A percentile compares a stretch with the other conserved stretches of the same genome.
phyloP scores from a whole-genome alignment of 2,329 filamentous ascomycete genomes.

The Gyromitra esculenta region DNA sequence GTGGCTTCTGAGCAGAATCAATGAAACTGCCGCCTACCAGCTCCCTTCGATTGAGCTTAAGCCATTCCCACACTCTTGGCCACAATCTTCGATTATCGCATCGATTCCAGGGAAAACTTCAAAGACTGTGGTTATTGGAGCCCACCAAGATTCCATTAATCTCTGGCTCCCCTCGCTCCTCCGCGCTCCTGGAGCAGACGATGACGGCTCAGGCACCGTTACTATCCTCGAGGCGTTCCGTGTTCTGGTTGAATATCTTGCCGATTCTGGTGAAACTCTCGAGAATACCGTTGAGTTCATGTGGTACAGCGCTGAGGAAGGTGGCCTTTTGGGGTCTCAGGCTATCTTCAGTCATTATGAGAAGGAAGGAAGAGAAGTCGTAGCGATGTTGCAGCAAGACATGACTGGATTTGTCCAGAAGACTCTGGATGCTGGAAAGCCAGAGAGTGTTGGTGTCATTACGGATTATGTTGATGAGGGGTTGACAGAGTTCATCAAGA shows the following conservation, averaged over 20 bases:
- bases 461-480: conserved; percentile 86
- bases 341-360: conserved; percentile 87
- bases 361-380: conserved; percentile 76
- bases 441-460: conserved; percentile 90
- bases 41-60: conserved; percentile 52
- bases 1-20: conserved; percentile 83
- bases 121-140: conserved; percentile 86
- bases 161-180: conserved; percentile 85
- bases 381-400: conserved; percentile 98
- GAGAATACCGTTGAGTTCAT: conserved; percentile 94
- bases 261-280: conserved; percentile 35
- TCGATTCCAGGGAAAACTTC: conserved; percentile 87
- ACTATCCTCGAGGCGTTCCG: conserved; percentile 93
- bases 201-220: conserved; percentile 91
- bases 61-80: conserved; percentile 84
- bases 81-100: conserved; percentile 89
- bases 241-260: conserved; percentile 76
- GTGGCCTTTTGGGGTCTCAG: conserved; percentile 85
- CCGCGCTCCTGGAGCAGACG: conserved; percentile 90
- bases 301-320: conserved; percentile 93
- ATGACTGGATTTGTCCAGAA: conserved; percentile 92
- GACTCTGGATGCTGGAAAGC: conserved; percentile 81
- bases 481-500: conserved; percentile 89
- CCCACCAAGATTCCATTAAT: conserved; percentile 96
- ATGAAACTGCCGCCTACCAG: conserved; percentile 71